A percentile compares a stretch with the other conserved stretches of the same genome.
Conservation (phyloP, 2,329 filamentous ascomycete species). For the Apiospora pterosperma region DNA sequence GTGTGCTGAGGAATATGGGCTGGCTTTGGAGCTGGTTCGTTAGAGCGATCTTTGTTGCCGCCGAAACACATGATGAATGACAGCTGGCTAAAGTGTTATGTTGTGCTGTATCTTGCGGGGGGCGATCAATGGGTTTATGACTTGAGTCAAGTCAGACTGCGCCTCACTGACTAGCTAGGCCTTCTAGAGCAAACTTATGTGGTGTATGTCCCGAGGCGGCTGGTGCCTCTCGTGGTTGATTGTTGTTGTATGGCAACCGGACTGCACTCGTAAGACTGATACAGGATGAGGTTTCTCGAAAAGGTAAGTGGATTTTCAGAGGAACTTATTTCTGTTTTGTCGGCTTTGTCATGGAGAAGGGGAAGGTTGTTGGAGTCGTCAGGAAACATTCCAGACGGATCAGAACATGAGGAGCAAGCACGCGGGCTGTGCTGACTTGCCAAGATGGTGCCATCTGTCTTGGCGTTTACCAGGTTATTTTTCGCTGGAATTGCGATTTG, state of each 20-base stretch:
- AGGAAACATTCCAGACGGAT: not conserved
- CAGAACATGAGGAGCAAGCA: not conserved
- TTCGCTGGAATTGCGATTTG: not conserved
- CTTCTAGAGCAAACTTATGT: not conserved
- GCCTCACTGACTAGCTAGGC: not conserved
- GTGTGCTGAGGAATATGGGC: slow-evolving; percentile 21
- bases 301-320: not conserved
- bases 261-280: not conserved
- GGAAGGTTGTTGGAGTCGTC: not conserved
- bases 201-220: not conserved
- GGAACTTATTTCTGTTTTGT: not conserved
- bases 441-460: not conserved
- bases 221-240: not conserved
- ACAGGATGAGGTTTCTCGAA: not conserved
- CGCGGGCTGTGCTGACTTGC: not conserved
- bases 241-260: not conserved
- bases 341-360: not conserved
- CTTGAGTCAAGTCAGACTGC: not conserved
- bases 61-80: slow-evolving; percentile 46
- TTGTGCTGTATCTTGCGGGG: not conserved
- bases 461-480: not conserved
- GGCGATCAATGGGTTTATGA: not conserved
- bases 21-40: slow-evolving; percentile 39
- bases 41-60: slow-evolving; percentile 33
- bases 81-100: not conserved